phyloP scores from a whole-genome alignment of 2,329 filamentous ascomycete species.

The Ramularia collo-cygni region DNA sequence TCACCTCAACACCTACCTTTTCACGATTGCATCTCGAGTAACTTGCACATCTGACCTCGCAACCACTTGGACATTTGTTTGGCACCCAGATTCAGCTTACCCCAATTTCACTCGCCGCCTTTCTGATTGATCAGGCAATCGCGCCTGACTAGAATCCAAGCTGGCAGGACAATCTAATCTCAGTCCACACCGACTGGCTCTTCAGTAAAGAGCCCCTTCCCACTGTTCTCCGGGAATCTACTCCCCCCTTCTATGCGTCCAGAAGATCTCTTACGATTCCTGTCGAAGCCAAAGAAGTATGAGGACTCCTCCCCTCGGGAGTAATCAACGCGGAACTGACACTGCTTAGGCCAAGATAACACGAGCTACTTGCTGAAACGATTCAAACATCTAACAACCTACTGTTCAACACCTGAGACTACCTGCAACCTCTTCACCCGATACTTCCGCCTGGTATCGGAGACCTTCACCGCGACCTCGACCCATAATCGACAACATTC shows the following conservation, averaged over 20 bases:
- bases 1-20: too few species aligned
- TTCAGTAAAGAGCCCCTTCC: conserved; percentile 10
- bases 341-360: conserved; percentile 59
- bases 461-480: conserved; percentile 61
- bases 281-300: conserved; percentile 91
- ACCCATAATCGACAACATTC: conserved; percentile 70
- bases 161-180: conserved; percentile 1
- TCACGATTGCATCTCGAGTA: too few species aligned
- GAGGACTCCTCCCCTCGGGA: conserved; percentile 30
- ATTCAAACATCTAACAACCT: conserved; percentile 45
- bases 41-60: too few species aligned
- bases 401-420: conserved; percentile 37
- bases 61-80: too few species aligned
- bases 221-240: background rate
- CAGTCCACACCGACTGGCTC: conserved; percentile 5
- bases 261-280: conserved; percentile 83
- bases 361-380: conserved; percentile 41
- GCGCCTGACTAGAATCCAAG: conserved; percentile 2
- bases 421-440: conserved; percentile 61
- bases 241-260: conserved; percentile 67
- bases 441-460: conserved; percentile 81
- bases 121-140: background rate
- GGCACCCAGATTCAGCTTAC: too few species aligned
- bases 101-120: too few species aligned
- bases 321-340: conserved; percentile 7